These are phyloP conservation scores for Chytridium lagenaria DNA, from an alignment of 371 early-diverging fungal species.

Conservation along the genomic window DNA sequence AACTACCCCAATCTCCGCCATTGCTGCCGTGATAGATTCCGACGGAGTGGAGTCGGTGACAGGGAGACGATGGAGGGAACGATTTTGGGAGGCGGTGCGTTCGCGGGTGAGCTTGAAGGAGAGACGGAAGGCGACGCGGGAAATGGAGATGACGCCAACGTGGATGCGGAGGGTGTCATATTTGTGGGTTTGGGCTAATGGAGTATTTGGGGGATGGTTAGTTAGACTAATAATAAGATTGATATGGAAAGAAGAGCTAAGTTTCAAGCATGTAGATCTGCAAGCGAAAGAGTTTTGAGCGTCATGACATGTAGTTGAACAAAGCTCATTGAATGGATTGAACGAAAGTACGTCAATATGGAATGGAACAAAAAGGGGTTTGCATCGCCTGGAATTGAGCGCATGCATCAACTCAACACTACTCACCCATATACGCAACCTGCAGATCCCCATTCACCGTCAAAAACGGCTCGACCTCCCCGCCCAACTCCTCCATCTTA, in stretches of 20 bases:
- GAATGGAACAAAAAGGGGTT: no score
- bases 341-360: no score
- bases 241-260: no score
- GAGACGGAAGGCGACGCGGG: constrained; percentile 5
- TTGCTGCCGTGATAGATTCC: neutral
- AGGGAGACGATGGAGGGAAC: neutral
- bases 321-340: no score
- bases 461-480: neutral
- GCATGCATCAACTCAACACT: no score
- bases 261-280: no score
- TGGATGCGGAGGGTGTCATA: constrained; percentile 11
- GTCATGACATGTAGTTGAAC: no score
- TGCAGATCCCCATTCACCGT: constrained; percentile 17
- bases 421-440: constrained; percentile 1
- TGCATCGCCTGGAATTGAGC: no score
- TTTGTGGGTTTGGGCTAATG: neutral
- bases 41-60: neutral
- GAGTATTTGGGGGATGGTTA: no score
- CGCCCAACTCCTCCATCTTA: neutral
- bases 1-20: constrained; percentile 15
- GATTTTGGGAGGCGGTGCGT: neutral
- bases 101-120: neutral
- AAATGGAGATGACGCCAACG: neutral
- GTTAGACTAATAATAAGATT: no score
- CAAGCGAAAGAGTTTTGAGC: no score